Evolutionary conservation across 208 protist genomes (phyloP).

Genomic region (Leptomonas pyrrhocoris): DNA sequence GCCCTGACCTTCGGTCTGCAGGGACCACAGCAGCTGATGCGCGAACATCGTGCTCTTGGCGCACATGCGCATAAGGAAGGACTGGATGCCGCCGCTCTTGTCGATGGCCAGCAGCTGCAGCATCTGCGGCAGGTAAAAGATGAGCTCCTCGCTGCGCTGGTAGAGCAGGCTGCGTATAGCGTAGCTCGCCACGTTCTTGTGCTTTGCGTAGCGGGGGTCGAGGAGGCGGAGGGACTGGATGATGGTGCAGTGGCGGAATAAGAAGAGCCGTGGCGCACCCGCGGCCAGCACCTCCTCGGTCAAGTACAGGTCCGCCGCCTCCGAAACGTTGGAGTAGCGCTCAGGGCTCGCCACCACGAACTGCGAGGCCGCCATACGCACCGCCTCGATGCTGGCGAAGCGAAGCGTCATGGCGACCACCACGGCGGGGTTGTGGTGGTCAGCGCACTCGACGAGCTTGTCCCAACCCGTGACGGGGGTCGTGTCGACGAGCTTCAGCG

Average conservation of each 20-base stretch:
- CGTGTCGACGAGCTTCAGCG: constrained; percentile 34
- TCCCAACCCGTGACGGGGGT: constrained; percentile 41
- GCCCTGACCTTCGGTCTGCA: constrained; percentile 77
- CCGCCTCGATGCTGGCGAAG: constrained; percentile 54
- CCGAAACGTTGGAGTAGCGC: constrained; percentile 55
- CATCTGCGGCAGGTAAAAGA: constrained; percentile 92
- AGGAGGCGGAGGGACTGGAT: constrained; percentile 76
- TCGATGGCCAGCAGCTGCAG: constrained; percentile 81
- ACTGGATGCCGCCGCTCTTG: constrained; percentile 51
- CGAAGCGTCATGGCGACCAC: constrained; percentile 68
- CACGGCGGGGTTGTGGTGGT: constrained; percentile 63
- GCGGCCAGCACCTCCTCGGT: constrained; percentile 61
- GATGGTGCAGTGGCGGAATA: constrained; percentile 73
- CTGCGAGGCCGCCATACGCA: constrained; percentile 38
- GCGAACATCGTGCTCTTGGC: constrained; percentile 75
- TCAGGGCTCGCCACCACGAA: constrained; percentile 55
- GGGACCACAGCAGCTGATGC: constrained; percentile 88
- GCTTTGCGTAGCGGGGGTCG: constrained; percentile 50
- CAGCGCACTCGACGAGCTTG: constrained; percentile 48
- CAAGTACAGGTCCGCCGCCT: constrained; percentile 76
- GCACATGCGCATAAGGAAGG: constrained; percentile 62
- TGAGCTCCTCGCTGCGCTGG: constrained; percentile 74
- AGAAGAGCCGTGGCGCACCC: constrained; percentile 61
- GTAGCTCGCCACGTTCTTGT: constrained; percentile 61
- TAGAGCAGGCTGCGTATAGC: constrained; percentile 82